phyloP scores from a whole-genome alignment of 495 filamentous ascomycete species.

The Aspergillus cristatus region DNA sequence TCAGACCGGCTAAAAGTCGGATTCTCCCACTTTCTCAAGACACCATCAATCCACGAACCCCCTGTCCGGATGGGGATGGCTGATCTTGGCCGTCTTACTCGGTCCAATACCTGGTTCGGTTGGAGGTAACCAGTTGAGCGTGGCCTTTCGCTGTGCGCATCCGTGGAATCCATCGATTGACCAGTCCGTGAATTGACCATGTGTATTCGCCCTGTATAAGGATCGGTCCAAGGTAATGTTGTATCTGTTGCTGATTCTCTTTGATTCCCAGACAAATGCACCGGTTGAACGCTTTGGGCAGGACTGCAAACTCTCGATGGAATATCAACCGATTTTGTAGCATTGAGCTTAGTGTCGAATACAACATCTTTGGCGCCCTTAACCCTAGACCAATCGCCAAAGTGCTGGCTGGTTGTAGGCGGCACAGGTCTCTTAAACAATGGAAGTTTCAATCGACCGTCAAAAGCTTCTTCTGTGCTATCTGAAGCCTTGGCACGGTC shows the following conservation, averaged over 20 bases:
- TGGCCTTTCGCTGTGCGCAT: slow-evolving; percentile 10
- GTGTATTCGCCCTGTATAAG: slow-evolving; percentile 48
- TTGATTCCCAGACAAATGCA: too few species aligned
- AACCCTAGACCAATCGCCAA: slow-evolving; percentile 57
- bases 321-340: too few species aligned
- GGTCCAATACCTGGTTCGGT: neutral
- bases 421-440: slow-evolving; percentile 15
- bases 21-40: slow-evolving; percentile 48
- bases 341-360: neutral
- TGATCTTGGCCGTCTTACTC: slow-evolving; percentile 9
- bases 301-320: too few species aligned
- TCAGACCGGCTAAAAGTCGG: slow-evolving; percentile 50
- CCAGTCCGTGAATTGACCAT: slow-evolving; percentile 56
- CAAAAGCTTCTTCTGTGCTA: slow-evolving; percentile 19
- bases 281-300: too few species aligned
- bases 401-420: slow-evolving; percentile 19
- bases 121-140: slow-evolving; percentile 13
- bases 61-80: slow-evolving; percentile 4
- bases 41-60: slow-evolving; percentile 27
- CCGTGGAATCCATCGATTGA: slow-evolving; percentile 25
- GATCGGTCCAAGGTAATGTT: slow-evolving; percentile 58
- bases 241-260: too few species aligned
- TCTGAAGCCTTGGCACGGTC: neutral
- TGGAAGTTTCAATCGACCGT: slow-evolving; percentile 24
- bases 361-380: slow-evolving; percentile 46